Base-by-base conservation (phyloP, 179 eudicot species). In the Camellia oleifera region DNA sequence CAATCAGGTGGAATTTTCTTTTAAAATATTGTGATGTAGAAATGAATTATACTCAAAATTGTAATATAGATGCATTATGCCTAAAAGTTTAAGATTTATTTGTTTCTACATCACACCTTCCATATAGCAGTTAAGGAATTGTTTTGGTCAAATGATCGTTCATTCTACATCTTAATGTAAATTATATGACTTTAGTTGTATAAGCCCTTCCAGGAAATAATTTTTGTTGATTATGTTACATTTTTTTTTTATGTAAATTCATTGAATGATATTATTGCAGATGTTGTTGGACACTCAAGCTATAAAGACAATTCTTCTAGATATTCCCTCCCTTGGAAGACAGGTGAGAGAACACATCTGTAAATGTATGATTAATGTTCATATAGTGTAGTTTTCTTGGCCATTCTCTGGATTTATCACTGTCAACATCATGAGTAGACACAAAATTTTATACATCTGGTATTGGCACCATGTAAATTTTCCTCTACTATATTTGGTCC, bases 221-320 rank as follows among this genome's bases (percentile, higher is more conserved):
- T 50, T 48, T 14, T 1, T 77, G 69, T 26, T 5, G 40, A 32
- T 5, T 10, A 50, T 18, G 26, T 48, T 12, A 20, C 2, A 5
- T 72, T 17, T 26, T 53, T 52, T 70, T 5, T 5, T 23, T 23
- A 63, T 13, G 15, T 5, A 5, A 72, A 77, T 26, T 20, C 58
- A 18, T 57, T 79, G 26, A 44, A 4, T 77, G 44, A 54, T 56
- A 46, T 46, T 84, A 64, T 76, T 85, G 81, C 91, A 95, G 99
- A 95, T 95, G 99, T 88, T 95, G 77, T 83, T 95, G 88, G 99
- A 95, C 86, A 95, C 99, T 65, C 99, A 95, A 81, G 99, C 99
- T 80, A 92, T 95, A 77, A 95, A 95, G 86, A 95, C 99, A 78
- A 90, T 95, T 83, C 98, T 95, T 85, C 82, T 94, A 81, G 99